Evolutionary conservation across 2,329 filamentous ascomycete species (phyloP), one percentile per base, ranked within the genome.

Genomic region (Acrodontium crateriforme): DNA sequence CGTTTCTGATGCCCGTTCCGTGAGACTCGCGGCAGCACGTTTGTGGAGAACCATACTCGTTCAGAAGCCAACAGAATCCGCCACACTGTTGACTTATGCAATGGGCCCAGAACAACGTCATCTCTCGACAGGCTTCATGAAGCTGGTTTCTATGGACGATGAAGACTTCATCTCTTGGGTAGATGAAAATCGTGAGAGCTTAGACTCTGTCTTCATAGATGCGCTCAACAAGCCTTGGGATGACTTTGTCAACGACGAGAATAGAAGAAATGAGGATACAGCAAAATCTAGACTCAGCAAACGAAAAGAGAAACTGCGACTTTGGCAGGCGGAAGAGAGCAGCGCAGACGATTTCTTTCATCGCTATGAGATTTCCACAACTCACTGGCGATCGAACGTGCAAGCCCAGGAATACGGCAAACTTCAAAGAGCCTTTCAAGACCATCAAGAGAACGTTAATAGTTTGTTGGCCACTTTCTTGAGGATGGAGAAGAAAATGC

Each of bases 311-410:
- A 82, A 71, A 40, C 63, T 98, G 4, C 81, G 72, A 48, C 67
- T 74, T 32, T 94, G 85, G 87, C 71, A 79, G 22, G 55, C 65
- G 2, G 78, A 87, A 38, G 74, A 75, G 27, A 55, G 71, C 4
- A 66, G 67, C 13, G 68, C 68, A 7, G 80, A 91, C 11, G 79
- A 78, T 38, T 63, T 78, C 10, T 68, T 85, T 32, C 65, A 78
- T 29, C 74, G 74, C n/a, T 87, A 95, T 46, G 82, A 93, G 44
- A 74, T 80, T 39, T 79, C 82, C 1, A 87, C 89, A 31, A 77
- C 72, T 21, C 77, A 87, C 34, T 98, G 87, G 89, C 79, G 87
- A 61, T 83, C 85, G 43, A 95, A 93, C 44, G 93, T 98, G 21
- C 89, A 87, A 52, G 75, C 78, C 26, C 83, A 87, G 0, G 89